A percentile compares a stretch with the other conserved stretches of the same genome.
Conservation (phyloP, 805 yeast species). For the Zygosaccharomyces gambellarensis region DNA sequence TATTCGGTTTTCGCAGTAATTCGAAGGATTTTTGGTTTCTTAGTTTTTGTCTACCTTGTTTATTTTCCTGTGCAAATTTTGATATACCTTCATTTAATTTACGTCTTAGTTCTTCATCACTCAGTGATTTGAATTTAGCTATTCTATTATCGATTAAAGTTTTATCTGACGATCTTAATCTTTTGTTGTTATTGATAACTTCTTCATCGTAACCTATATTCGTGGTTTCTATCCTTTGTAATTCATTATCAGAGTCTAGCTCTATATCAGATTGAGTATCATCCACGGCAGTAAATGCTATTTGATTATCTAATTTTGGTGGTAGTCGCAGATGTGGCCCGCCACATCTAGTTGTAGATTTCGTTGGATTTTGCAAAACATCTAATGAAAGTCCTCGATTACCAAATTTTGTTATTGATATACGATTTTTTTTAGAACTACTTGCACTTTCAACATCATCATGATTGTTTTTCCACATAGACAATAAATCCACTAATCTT, state of each 20-base stretch:
- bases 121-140: slow-evolving; percentile 7
- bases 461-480: slow-evolving; percentile 7
- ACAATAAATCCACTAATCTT: slow-evolving; percentile 5
- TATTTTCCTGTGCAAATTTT: slow-evolving; percentile 31
- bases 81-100: slow-evolving; percentile 28
- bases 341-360: background rate
- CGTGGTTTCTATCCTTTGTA: background rate
- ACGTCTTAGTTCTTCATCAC: slow-evolving; percentile 29
- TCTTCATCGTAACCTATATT: slow-evolving; percentile 1
- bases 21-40: slow-evolving; percentile 33
- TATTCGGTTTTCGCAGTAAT: slow-evolving; percentile 16
- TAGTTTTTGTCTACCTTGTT: slow-evolving; percentile 24
- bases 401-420: slow-evolving; percentile 2
- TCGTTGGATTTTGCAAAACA: slow-evolving; percentile 13
- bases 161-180: slow-evolving; percentile 1
- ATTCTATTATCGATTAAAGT: slow-evolving; percentile 1
- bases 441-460: background rate
- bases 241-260: slow-evolving; percentile 12
- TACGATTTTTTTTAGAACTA: background rate
- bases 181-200: slow-evolving; percentile 1
- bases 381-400: slow-evolving; percentile 24
- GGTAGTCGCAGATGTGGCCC: slow-evolving; percentile 3
- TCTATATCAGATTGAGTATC: slow-evolving; percentile 16
- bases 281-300: slow-evolving; percentile 16
- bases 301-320: slow-evolving; percentile 8